Evolutionary conservation across 1,139 yeast genomes (phyloP).

Genomic region (Tardiomyces depauwii): DNA sequence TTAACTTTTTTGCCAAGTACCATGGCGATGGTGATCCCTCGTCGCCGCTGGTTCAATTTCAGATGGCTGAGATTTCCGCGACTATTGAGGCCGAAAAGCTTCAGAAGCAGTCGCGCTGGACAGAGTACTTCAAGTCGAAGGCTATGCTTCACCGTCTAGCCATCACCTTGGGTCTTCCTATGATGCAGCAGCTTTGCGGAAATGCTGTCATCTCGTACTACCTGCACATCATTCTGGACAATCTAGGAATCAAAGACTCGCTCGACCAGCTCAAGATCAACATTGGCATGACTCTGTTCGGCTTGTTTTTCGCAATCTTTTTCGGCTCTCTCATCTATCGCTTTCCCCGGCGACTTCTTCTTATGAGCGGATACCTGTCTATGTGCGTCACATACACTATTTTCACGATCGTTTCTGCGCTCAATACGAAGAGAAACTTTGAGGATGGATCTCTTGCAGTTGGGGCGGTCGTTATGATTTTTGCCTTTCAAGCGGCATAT

Average conservation of each 20-base stretch:
- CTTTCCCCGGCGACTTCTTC: conserved; percentile 28
- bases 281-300: conserved; percentile 24
- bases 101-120: conserved; percentile 5
- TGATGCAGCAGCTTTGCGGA: conserved; percentile 27
- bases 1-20: conserved; percentile 18
- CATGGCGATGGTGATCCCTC: conserved; percentile 17
- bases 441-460: conserved; percentile 11
- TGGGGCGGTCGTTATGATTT: conserved; percentile 16
- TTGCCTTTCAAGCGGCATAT: conserved; percentile 4
- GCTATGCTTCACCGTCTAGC: background rate
- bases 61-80: conserved; percentile 12
- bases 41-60: conserved; percentile 13
- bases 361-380: conserved; percentile 21
- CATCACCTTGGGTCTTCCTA: conserved; percentile 14
- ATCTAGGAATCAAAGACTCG: conserved; percentile 33
- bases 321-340: conserved; percentile 22
- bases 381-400: conserved; percentile 13
- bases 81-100: conserved; percentile 12
- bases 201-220: conserved; percentile 37
- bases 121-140: background rate
- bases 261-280: conserved; percentile 24
- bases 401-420: conserved; percentile 18
- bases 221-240: conserved; percentile 30
- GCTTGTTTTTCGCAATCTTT: conserved; percentile 24
- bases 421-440: conserved; percentile 12